phyloP scores from a whole-genome alignment of 257 asterid species.

The Solanum peruvianum region DNA sequence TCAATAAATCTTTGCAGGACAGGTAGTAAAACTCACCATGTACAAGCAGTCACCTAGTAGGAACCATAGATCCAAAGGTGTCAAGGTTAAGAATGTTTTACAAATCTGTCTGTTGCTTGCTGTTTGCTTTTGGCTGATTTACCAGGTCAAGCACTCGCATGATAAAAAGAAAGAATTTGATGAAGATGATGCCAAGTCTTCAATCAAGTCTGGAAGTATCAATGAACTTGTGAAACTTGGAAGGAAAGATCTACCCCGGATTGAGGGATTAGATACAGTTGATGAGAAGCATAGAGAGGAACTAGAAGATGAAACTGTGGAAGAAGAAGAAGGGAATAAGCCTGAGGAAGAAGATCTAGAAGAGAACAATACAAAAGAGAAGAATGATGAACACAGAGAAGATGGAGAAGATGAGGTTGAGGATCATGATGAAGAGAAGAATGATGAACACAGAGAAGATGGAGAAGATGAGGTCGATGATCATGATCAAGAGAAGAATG shows the following conservation, averaged over 20 bases:
- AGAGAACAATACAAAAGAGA: background rate
- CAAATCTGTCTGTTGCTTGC: constrained; percentile 73
- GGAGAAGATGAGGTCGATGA: background rate
- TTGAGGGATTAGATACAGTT: constrained; percentile 18
- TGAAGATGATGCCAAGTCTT: constrained; percentile 34
- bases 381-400: constrained; percentile 27
- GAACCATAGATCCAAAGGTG: constrained; percentile 64
- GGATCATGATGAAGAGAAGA: constrained; percentile 38
- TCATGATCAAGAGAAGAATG: constrained; percentile 40
- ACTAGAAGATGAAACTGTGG: constrained; percentile 29
- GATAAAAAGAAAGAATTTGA: constrained; percentile 65
- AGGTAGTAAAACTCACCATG: constrained; percentile 30
- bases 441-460: background rate
- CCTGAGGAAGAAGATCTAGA: constrained; percentile 28
- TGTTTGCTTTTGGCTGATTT: constrained; percentile 85
- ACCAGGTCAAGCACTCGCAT: constrained; percentile 84
- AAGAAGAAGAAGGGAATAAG: constrained; percentile 32
- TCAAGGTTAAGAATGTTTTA: constrained; percentile 48
- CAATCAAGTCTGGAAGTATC: constrained; percentile 5
- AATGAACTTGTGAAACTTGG: constrained; percentile 41
- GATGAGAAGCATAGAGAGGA: constrained; percentile 37
- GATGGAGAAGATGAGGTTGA: constrained; percentile 37
- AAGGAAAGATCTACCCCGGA: constrained; percentile 46
- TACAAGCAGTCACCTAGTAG: constrained; percentile 63
- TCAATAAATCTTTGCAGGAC: background rate